Base-by-base conservation (phyloP, 345 rosid species). In the Salix dunnii region DNA sequence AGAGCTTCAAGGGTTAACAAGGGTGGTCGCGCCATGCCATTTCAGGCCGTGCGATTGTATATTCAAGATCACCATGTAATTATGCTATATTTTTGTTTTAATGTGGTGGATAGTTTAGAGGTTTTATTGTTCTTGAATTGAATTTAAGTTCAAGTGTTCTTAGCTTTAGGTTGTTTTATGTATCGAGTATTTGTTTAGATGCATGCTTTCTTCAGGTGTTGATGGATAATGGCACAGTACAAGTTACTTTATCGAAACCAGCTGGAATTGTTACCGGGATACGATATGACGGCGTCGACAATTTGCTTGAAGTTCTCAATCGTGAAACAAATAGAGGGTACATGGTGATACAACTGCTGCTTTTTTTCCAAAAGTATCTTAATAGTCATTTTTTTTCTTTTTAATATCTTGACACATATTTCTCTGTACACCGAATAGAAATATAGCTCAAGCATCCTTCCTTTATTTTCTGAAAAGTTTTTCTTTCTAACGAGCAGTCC, bases 11-110 rank as follows among this genome's bases (percentile, higher is more conserved):
- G 53, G 61, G 74, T 76, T 73, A 76, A 80, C 66, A 65, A 69
- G 43, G 20, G 40, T 9, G 72, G 76, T 60, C 74, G 6, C 67
- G 76, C 76, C 68, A 85, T 89, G 91, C 70, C 81, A 62, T 38
- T 71, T 78, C 92, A 80, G 71, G 83, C 85, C 12, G 93, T 89
- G 53, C 81, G 84, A 20, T 76, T 91, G 83, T 83, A 86, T 84
- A 79, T 89, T 73, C 84, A 78, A 61, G 93, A 89, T 71, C 86
- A 71, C 66, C 83, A 88, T 87, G 93, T 91, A 87, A 83, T 74
- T 65, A 53, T 48, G 38, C 38, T 53, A 35, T 28, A 20, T 18
- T 84, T 35, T 61, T 78, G 67, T 64, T 20, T 71, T 27, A 25
- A 17, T 38, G 10, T 60, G 20, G 49, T 23, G 23, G 49, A 46